Evolutionary conservation across 371 early-diverging fungal genomes (phyloP).

Genomic region (Rhizopus stolonifer): DNA sequence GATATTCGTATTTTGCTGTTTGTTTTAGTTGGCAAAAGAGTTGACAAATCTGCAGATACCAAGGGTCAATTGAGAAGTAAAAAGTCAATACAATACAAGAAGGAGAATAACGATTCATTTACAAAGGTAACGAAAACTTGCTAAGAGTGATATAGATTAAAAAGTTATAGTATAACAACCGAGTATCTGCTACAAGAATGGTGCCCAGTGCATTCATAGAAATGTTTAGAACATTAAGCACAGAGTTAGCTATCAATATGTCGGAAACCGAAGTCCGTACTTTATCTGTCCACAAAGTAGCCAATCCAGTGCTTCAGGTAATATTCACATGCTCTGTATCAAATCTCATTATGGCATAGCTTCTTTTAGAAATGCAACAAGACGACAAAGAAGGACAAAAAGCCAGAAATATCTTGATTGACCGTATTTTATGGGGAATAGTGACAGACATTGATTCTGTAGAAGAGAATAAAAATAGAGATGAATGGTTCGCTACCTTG

Average conservation of each 20-base stretch:
- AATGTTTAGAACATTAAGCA: constrained; percentile 58
- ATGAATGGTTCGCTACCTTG: constrained; percentile 60
- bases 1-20: constrained; percentile 68
- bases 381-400: constrained; percentile 47
- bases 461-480: constrained; percentile 41
- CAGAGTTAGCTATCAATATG: constrained; percentile 52
- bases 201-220: constrained; percentile 65
- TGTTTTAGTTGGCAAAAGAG: constrained; percentile 67
- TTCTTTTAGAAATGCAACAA: constrained; percentile 58
- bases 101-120: constrained; percentile 57
- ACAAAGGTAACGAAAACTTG: constrained; percentile 21
- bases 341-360: constrained; percentile 8
- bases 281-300: constrained; percentile 65
- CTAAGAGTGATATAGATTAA: background rate
- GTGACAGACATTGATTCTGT: constrained; percentile 45
- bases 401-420: constrained; percentile 57
- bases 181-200: constrained; percentile 40
- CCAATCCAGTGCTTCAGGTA: constrained; percentile 78
- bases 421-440: constrained; percentile 65
- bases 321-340: background rate
- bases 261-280: constrained; percentile 60
- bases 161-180: constrained; percentile 20
- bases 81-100: constrained; percentile 66
- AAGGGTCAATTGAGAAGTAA: constrained; percentile 62
- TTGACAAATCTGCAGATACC: constrained; percentile 55